Conservation (phyloP, 83 land plant genomes). For the Picea abies region DNA sequence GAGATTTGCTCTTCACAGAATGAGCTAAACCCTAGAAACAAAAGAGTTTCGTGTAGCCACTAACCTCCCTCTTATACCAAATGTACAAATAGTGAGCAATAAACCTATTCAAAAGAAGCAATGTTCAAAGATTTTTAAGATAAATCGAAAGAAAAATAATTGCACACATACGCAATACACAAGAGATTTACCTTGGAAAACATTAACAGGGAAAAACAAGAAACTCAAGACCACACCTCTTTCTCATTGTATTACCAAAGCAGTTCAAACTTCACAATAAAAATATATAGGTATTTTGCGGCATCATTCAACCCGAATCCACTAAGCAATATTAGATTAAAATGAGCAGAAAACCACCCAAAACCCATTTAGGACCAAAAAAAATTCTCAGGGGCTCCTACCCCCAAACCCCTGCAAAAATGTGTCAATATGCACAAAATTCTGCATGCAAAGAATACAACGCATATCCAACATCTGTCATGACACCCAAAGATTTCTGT, state of each 20-base stretch:
- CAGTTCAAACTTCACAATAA: neutral
- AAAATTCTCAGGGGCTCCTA: too few relatives aligned
- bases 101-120: neutral
- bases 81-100: neutral
- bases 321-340: too few relatives aligned
- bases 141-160: neutral
- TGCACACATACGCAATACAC: neutral
- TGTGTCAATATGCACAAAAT: too few relatives aligned
- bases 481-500: too few relatives aligned
- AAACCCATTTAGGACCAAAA: too few relatives aligned
- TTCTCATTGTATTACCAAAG: neutral
- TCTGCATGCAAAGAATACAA: too few relatives aligned
- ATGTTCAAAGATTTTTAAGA: neutral
- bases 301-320: too few relatives aligned
- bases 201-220: neutral
- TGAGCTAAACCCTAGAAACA: neutral
- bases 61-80: neutral
- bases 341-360: too few relatives aligned
- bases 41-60: too few relatives aligned
- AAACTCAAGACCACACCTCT: too few relatives aligned
- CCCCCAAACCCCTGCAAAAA: too few relatives aligned
- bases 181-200: neutral
- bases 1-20: neutral
- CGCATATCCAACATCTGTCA: too few relatives aligned
- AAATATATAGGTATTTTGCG: neutral